A percentile compares a stretch with the other conserved stretches of the same genome.
These are phyloP conservation scores for Corymbia maculata DNA, from an alignment of 345 rosid genomes.

Conservation along the genomic window DNA sequence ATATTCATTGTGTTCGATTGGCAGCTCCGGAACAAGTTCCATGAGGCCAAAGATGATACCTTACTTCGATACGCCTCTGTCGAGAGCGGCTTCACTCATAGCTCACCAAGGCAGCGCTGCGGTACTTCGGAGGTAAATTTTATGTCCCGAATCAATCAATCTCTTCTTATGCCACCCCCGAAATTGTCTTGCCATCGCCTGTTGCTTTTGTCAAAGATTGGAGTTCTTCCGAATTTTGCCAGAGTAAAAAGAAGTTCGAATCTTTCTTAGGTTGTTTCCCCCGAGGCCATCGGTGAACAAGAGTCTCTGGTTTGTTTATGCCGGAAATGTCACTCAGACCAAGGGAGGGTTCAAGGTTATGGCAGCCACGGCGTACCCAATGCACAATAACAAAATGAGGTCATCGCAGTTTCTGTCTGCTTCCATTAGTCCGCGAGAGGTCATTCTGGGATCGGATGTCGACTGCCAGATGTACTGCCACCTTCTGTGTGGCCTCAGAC, in stretches of 20 bases:
- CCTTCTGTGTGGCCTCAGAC: constrained; percentile 38
- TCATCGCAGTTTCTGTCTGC: constrained; percentile 5
- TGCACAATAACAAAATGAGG: constrained; percentile 5
- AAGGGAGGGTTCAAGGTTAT: constrained; percentile 33
- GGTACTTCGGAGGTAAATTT: constrained; percentile 16
- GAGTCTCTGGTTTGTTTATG: constrained; percentile 23
- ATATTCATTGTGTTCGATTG: background rate
- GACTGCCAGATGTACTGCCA: constrained; percentile 39
- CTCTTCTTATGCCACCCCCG: background rate
- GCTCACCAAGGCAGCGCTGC: constrained; percentile 29
- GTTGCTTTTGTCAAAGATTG: background rate
- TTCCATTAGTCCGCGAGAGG: constrained; percentile 21
- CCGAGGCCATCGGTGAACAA: constrained; percentile 17
- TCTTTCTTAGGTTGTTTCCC: constrained; percentile 26
- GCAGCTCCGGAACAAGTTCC: constrained; percentile 33
- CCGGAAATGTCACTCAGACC: constrained; percentile 16
- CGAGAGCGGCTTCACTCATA: constrained; percentile 20
- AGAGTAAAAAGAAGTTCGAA: background rate
- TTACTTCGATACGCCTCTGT: constrained; percentile 27
- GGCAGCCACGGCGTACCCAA: constrained; percentile 37
- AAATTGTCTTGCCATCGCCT: background rate
- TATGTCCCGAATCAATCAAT: background rate
- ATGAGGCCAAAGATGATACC: constrained; percentile 41
- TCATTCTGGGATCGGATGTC: constrained; percentile 25
- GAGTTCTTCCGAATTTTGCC: background rate